phyloP scores from a whole-genome alignment of 148 eudicot genomes.

The Oxyria digyna region DNA sequence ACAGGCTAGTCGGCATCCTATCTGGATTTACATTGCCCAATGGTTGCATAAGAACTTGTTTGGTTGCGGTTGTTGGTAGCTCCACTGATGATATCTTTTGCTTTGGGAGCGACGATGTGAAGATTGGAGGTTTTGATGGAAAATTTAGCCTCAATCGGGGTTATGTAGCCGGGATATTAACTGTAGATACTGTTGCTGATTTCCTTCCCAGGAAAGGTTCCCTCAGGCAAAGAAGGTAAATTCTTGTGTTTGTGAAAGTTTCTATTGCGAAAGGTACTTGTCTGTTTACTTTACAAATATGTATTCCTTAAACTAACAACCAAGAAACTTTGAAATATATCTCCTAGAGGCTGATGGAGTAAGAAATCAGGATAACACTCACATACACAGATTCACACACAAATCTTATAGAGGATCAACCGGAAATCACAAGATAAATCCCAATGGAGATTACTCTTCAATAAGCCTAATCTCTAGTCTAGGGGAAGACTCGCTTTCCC shows the following conservation, averaged over 20 bases:
- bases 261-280: not conserved
- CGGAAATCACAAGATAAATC: too few species aligned
- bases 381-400: too few species aligned
- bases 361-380: too few species aligned
- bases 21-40: constrained; percentile 63
- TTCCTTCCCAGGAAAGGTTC: constrained; percentile 95
- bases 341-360: too few species aligned
- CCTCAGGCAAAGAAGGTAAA: constrained; percentile 73
- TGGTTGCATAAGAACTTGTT: constrained; percentile 80
- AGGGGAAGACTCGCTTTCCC: too few species aligned
- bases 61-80: constrained; percentile 70
- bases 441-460: too few species aligned
- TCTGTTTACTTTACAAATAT: not conserved
- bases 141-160: constrained; percentile 58
- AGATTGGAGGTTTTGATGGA: constrained; percentile 61
- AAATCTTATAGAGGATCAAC: too few species aligned
- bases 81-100: constrained; percentile 35
- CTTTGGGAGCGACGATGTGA: constrained; percentile 58
- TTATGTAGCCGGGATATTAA: constrained; percentile 81
- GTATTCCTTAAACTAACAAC: not conserved
- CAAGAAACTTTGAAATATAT: not conserved
- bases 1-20: constrained; percentile 67
- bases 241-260: not conserved
- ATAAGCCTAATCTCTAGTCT: too few species aligned
- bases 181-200: constrained; percentile 91